These are phyloP conservation scores for Talaromyces wortmannii DNA, from an alignment of 495 filamentous ascomycete species.

Conservation along the genomic window DNA sequence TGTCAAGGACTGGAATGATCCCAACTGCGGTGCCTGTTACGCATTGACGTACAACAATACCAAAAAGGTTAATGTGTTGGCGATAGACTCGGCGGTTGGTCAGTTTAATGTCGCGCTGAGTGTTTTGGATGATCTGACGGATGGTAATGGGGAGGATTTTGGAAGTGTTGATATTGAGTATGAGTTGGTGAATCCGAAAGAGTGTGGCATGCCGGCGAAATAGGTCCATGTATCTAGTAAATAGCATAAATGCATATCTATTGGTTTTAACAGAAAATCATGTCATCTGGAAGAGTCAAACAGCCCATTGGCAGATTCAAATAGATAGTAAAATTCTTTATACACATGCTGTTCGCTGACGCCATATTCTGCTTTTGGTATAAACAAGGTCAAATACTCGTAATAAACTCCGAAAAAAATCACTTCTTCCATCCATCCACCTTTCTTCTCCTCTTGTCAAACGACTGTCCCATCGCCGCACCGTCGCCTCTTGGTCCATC, in stretches of 20 bases:
- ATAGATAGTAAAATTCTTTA: too few relatives aligned
- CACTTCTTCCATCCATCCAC: conserved; percentile 51
- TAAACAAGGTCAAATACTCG: background rate
- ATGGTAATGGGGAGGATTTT: conserved; percentile 41
- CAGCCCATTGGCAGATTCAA: too few relatives aligned
- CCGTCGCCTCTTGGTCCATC: conserved; percentile 55
- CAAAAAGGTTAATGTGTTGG: conserved; percentile 57
- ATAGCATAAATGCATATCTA: background rate
- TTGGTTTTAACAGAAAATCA: background rate
- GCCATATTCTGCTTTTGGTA: background rate
- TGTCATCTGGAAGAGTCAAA: too few relatives aligned
- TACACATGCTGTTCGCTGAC: background rate
- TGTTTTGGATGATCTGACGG: conserved; percentile 64
- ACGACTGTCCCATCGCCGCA: conserved; percentile 56
- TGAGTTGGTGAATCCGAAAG: conserved; percentile 2
- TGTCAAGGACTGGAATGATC: conserved; percentile 51
- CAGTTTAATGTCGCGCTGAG: conserved; percentile 60
- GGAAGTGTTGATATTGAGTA: conserved; percentile 51
- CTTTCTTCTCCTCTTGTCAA: conserved; percentile 68
- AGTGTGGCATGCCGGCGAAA: conserved; percentile 6
- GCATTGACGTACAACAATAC: conserved; percentile 49
- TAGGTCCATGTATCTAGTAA: background rate
- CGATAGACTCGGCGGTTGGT: conserved; percentile 52
- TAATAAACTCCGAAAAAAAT: background rate
- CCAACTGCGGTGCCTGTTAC: conserved; percentile 67